Conservation (phyloP, 139 green algal genomes). For the Trebouxia sp. region DNA sequence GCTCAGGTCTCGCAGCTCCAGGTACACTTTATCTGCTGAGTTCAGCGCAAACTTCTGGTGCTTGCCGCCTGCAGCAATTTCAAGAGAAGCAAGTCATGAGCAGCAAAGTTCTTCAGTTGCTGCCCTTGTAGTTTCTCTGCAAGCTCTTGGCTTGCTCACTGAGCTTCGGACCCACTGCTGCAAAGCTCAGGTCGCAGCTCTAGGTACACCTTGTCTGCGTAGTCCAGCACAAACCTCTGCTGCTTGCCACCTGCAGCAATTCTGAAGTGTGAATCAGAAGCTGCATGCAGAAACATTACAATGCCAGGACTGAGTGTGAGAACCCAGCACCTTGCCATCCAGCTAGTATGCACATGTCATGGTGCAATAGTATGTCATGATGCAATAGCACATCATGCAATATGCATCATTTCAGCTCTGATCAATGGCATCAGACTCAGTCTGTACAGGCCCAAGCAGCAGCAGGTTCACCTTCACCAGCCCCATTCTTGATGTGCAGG, state of each 20-base stretch:
- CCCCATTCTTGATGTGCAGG: slow-evolving; percentile 66
- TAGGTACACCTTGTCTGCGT: slow-evolving; percentile 62
- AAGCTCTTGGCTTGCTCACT: slow-evolving; percentile 11
- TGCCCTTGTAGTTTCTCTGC: slow-evolving; percentile 44
- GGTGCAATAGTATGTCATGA: no score
- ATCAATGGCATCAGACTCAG: no score
- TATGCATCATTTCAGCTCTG: no score
- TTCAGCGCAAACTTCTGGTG: slow-evolving; percentile 48
- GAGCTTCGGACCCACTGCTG: slow-evolving; percentile 40
- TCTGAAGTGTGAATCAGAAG: no score
- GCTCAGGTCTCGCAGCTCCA: slow-evolving; percentile 62
- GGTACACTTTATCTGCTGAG: slow-evolving; percentile 64
- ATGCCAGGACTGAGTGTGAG: no score
- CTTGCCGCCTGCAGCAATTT: slow-evolving; percentile 26
- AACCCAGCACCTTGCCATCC: no score
- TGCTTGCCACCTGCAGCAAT: slow-evolving; percentile 28
- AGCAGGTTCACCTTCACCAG: no score
- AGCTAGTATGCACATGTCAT: no score
- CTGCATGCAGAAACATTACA: no score
- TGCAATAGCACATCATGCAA: no score
- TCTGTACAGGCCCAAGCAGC: no score
- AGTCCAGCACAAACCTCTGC: slow-evolving; percentile 49
- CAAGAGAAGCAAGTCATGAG: slow-evolving; percentile 32
- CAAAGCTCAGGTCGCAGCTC: slow-evolving; percentile 68
- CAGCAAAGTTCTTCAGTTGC: slow-evolving; percentile 60